A percentile compares a stretch with the other conserved stretches of the same genome.
Evolutionary conservation across 805 yeast genomes (phyloP).

Genomic region (Nakazawaea anatomiae): DNA sequence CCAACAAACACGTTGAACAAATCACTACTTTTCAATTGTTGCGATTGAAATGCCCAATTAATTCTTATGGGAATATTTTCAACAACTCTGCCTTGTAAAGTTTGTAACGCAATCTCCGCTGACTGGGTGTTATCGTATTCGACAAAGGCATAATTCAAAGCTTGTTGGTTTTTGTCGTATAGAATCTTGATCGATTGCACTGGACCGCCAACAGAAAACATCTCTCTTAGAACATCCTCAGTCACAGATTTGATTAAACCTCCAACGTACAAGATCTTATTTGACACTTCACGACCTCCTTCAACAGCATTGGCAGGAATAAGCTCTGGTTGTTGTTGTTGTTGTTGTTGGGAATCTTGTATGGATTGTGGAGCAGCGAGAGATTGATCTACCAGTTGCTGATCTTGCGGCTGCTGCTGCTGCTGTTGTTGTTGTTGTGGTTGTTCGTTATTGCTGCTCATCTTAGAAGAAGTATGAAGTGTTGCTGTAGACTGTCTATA

Average conservation of each 20-base stretch:
- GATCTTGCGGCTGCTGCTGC: constrained; percentile 7
- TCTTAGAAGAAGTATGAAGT: background rate
- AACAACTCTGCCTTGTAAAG: constrained; percentile 53
- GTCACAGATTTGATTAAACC: constrained; percentile 59
- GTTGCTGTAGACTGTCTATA: background rate
- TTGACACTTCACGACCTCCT: constrained; percentile 79
- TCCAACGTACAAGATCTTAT: constrained; percentile 72
- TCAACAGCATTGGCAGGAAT: constrained; percentile 65
- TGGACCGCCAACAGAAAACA: constrained; percentile 57
- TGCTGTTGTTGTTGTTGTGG: constrained; percentile 8
- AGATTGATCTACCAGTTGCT: background rate
- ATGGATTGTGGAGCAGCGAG: background rate
- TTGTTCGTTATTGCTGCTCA: background rate
- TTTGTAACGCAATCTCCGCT: constrained; percentile 58
- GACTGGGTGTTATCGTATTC: constrained; percentile 55
- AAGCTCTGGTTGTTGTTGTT: constrained; percentile 19
- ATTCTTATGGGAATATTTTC: constrained; percentile 54
- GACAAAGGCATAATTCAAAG: constrained; percentile 78
- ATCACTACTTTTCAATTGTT: constrained; percentile 48
- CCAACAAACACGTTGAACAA: constrained; percentile 78
- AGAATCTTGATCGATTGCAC: constrained; percentile 64
- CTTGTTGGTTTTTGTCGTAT: constrained; percentile 67
- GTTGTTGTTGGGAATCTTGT: background rate
- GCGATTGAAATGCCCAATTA: constrained; percentile 83
- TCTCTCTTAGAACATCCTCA: constrained; percentile 56